A percentile compares a stretch with the other conserved stretches of the same genome.
Conservation (phyloP, 2,329 filamentous ascomycete genomes). For the Alternaria burnsii region DNA sequence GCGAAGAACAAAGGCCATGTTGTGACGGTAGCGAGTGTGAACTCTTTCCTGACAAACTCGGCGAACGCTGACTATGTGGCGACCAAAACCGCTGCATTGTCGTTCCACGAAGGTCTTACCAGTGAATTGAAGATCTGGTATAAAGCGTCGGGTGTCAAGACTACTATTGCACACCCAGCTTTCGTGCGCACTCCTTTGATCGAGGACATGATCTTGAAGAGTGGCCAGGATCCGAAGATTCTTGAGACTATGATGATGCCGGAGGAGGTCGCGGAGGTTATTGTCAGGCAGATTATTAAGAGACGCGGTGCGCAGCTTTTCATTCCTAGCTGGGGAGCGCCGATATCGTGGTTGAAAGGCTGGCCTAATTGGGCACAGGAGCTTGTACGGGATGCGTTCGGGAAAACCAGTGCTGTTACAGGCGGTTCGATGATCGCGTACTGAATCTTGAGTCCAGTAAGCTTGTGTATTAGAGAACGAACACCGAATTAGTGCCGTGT, state of each 20-base stretch:
- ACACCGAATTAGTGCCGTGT: not conserved
- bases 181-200: conserved; percentile 49
- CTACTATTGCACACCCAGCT: conserved; percentile 43
- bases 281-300: conserved; percentile 51
- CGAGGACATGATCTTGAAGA: conserved; percentile 27
- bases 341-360: conserved; percentile 9
- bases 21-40: conserved; percentile 28
- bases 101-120: conserved; percentile 35
- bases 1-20: conserved; percentile 31
- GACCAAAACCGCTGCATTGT: conserved; percentile 26
- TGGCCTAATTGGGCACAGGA: conserved; percentile 7
- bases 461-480: not conserved
- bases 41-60: conserved; percentile 22
- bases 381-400: conserved; percentile 9
- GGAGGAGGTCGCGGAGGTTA: conserved; percentile 45
- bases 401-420: conserved; percentile 12
- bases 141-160: conserved; percentile 32
- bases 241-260: conserved; percentile 41
- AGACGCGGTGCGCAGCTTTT: conserved; percentile 47
- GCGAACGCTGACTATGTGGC: conserved; percentile 26
- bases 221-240: conserved; percentile 33
- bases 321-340: conserved; percentile 13
- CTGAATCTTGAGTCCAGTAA: not conserved
- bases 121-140: conserved; percentile 46
- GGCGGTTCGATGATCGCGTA: conserved; percentile 6